Conservation (phyloP, 176 grass and related monocot species). For the Dactylis glomerata region DNA sequence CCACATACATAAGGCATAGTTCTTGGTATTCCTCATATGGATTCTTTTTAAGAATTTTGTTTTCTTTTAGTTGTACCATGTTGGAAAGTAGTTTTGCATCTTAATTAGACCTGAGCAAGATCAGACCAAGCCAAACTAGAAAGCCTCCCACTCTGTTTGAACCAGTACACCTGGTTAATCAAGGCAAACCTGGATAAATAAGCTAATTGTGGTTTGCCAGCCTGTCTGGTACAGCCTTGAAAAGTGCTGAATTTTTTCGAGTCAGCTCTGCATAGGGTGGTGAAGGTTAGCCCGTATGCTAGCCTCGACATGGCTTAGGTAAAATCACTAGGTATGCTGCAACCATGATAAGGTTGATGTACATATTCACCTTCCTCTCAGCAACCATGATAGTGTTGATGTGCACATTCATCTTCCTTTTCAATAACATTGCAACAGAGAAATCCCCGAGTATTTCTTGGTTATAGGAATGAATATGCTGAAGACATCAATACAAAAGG, state of each 20-base stretch:
- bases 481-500: neutral
- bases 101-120: neutral
- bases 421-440: neutral
- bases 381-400: neutral
- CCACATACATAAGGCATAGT: neutral
- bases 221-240: neutral
- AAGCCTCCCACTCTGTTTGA: neutral
- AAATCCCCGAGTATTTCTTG: neutral
- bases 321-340: neutral
- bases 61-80: neutral
- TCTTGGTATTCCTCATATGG: neutral
- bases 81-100: conserved; percentile 1
- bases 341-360: conserved; percentile 9
- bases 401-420: neutral
- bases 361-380: neutral
- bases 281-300: neutral
- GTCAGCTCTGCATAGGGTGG: neutral
- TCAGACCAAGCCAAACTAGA: neutral
- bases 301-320: conserved; percentile 9
- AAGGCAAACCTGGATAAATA: neutral
- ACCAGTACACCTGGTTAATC: neutral
- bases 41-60: neutral
- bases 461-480: neutral
- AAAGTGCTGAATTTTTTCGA: conserved; percentile 5
- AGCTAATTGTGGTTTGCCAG: neutral